Conservation (phyloP, 2,329 filamentous ascomycete genomes). For the Aureobasidium melanogenum region DNA sequence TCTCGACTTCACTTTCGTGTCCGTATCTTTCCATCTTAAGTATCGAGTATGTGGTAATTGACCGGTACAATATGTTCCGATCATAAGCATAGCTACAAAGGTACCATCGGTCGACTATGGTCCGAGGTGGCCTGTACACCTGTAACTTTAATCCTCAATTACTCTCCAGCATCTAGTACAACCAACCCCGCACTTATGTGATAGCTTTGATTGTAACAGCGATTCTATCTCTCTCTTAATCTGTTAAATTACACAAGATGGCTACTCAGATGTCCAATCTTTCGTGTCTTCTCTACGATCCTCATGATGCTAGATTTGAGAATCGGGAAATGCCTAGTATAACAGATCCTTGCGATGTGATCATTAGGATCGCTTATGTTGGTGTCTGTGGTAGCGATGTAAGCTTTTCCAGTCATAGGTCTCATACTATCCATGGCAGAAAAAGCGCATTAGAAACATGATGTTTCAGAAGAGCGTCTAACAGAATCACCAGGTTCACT, state of each 20-base stretch:
- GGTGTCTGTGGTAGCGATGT: constrained; percentile 8
- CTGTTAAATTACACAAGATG: neutral
- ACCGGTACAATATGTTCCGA: neutral
- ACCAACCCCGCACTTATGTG: neutral
- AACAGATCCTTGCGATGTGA: neutral
- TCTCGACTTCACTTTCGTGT: neutral
- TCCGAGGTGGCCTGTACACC: neutral
- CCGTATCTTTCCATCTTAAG: too few species aligned
- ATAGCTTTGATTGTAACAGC: neutral
- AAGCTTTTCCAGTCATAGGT: neutral
- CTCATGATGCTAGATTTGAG: constrained; percentile 1
- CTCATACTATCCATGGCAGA: neutral
- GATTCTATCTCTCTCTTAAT: neutral
- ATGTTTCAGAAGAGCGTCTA: neutral
- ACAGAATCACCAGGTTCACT: constrained; percentile 23
- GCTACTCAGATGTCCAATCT: neutral
- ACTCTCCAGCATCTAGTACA: neutral
- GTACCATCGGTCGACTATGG: neutral
- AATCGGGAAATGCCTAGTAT: neutral
- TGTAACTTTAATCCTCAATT: neutral
- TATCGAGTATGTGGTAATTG: too few species aligned
- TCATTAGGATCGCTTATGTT: neutral
- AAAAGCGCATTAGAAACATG: neutral
- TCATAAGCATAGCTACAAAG: neutral
- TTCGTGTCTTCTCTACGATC: neutral